Conservation (phyloP, 768 basidiomycete species). For the Tricholoma saponaceum region DNA sequence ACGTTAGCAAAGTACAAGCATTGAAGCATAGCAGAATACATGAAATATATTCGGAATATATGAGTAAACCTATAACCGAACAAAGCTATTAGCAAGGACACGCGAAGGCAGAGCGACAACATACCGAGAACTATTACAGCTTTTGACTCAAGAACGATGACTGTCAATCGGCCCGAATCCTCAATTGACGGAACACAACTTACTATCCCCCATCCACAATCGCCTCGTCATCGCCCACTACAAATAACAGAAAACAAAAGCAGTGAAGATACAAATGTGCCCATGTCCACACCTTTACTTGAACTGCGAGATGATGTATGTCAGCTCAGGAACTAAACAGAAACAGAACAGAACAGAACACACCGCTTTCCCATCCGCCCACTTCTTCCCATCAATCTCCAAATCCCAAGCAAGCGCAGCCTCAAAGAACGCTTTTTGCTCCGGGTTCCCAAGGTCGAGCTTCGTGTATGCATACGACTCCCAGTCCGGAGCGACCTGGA, state of each 20-base stretch:
- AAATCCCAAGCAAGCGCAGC: constrained; percentile 25
- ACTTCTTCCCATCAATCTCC: constrained; percentile 1
- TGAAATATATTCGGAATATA: no score
- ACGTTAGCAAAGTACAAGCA: no score
- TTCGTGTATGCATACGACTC: constrained; percentile 82
- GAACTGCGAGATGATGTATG: neutral
- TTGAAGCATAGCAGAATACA: no score
- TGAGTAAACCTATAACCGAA: no score
- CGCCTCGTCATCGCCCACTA: no score
- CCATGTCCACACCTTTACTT: neutral
- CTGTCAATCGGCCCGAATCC: no score
- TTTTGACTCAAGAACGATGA: no score
- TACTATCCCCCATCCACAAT: no score
- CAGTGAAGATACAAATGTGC: no score
- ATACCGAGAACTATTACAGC: neutral
- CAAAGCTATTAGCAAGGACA: no score
- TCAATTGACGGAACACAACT: no score
- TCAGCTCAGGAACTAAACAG: neutral
- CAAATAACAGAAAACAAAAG: no score
- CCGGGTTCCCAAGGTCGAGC: constrained; percentile 68
- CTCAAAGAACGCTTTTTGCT: constrained; percentile 89
- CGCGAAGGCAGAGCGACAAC: neutral
- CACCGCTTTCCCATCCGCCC: neutral
- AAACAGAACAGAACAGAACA: neutral
- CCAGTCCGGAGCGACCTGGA: constrained; percentile 85